Percentiles rank a stretch among this genome's conserved stretches.
Conservation (phyloP, 129 eudicot genomes). For the Lactuca sativa region DNA sequence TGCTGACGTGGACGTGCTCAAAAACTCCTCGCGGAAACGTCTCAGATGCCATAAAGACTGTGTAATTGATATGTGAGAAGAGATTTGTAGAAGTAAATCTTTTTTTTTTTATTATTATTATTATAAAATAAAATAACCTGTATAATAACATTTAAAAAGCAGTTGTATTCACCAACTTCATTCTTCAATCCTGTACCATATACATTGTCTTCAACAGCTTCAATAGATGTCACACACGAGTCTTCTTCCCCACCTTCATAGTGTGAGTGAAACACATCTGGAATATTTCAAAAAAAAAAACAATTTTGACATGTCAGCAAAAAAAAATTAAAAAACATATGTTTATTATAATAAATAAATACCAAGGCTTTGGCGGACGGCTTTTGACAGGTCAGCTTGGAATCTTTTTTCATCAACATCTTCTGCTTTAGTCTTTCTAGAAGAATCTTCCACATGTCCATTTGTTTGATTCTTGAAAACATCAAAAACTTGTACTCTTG, state of each 20-base stretch:
- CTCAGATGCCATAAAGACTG: slow-evolving; percentile 95
- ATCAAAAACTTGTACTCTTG: slow-evolving; percentile 22
- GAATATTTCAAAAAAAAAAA: slow-evolving; percentile 11
- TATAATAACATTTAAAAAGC: slow-evolving; percentile 92
- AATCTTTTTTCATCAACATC: slow-evolving; percentile 91
- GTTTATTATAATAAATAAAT: slow-evolving; percentile 20
- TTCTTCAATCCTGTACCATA: slow-evolving; percentile 86
- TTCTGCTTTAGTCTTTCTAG: slow-evolving; percentile 34
- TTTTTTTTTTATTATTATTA: background rate
- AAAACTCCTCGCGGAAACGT: slow-evolving; percentile 78
- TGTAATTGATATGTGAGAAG: slow-evolving; percentile 25
- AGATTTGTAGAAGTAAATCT: background rate
- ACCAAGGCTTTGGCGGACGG: slow-evolving; percentile 96
- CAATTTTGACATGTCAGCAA: background rate
- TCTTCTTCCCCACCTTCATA: slow-evolving; percentile 36
- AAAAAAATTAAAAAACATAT: background rate
- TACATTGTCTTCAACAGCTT: slow-evolving; percentile 27
- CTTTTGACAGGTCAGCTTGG: slow-evolving; percentile 92
- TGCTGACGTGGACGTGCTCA: slow-evolving; percentile 59
- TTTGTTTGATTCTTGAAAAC: slow-evolving; percentile 19
- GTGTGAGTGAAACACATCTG: slow-evolving; percentile 66
- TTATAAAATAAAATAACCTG: slow-evolving; percentile 54
- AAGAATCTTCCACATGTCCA: slow-evolving; percentile 25
- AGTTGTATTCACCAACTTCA: slow-evolving; percentile 97
- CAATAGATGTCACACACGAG: slow-evolving; percentile 30